These are phyloP conservation scores for Russula vinacea DNA, from an alignment of 768 basidiomycete genomes.

Conservation along the genomic window DNA sequence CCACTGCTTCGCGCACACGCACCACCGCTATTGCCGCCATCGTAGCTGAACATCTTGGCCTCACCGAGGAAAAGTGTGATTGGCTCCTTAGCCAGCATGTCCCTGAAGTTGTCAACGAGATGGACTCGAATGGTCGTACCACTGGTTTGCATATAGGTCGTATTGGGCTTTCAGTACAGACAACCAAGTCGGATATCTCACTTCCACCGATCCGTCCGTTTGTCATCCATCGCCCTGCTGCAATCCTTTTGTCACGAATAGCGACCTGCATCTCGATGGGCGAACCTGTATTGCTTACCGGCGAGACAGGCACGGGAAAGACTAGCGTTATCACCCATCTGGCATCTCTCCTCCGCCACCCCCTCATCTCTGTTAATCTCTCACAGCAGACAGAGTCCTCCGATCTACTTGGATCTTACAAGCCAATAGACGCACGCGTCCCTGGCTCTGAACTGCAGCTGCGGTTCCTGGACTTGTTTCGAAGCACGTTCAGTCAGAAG, in stretches of 20 bases:
- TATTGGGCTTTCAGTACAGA: slow-evolving; percentile 51
- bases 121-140: slow-evolving; percentile 59
- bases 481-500: slow-evolving; percentile 80
- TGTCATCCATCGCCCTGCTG: slow-evolving; percentile 83
- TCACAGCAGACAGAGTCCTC: slow-evolving; percentile 96
- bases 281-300: slow-evolving; percentile 89
- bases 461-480: slow-evolving; percentile 77
- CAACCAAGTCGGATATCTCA: slow-evolving; percentile 39
- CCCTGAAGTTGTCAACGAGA: slow-evolving; percentile 67
- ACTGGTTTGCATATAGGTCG: slow-evolving; percentile 61
- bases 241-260: slow-evolving; percentile 75
- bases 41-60: slow-evolving; percentile 59
- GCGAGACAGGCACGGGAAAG: slow-evolving; percentile 99
- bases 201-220: slow-evolving; percentile 56
- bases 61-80: slow-evolving; percentile 64
- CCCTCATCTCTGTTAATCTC: slow-evolving; percentile 85
- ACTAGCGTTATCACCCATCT: slow-evolving; percentile 89
- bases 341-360: slow-evolving; percentile 68
- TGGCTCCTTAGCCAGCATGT: slow-evolving; percentile 67
- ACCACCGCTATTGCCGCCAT: slow-evolving; percentile 48
- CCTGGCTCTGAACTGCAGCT: slow-evolving; percentile 69
- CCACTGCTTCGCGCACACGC: slow-evolving; percentile 50
- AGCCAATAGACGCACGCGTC: slow-evolving; percentile 86
- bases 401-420: slow-evolving; percentile 92
- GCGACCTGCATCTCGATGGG: slow-evolving; percentile 63